These are phyloP conservation scores for Penicillium capsulatum DNA, from an alignment of 2,329 filamentous ascomycete genomes.

Conservation along the genomic window DNA sequence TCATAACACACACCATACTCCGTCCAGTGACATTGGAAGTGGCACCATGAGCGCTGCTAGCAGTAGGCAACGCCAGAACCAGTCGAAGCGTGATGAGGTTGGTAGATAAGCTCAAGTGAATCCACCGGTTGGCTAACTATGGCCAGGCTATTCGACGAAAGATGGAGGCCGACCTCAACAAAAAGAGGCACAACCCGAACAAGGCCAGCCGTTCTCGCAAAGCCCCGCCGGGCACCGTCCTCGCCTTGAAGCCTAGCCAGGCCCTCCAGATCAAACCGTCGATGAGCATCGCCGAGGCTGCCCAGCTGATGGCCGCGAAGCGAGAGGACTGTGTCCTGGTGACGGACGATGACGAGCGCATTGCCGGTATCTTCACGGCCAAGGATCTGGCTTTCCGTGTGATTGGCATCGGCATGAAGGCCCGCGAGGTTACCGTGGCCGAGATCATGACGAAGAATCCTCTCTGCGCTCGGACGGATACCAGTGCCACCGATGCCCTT, in stretches of 20 bases:
- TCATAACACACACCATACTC: constrained; percentile 30
- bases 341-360: constrained; percentile 95
- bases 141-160: constrained; percentile 87
- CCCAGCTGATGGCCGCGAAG: constrained; percentile 98
- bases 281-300: constrained; percentile 91
- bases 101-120: too few relatives aligned
- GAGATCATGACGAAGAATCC: constrained; percentile 99
- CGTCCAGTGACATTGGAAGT: constrained; percentile 50
- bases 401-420: constrained; percentile 84
- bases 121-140: constrained; percentile 3
- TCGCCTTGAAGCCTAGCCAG: constrained; percentile 89
- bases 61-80: constrained; percentile 90
- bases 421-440: constrained; percentile 83
- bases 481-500: constrained; percentile 92
- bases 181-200: constrained; percentile 80
- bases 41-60: constrained; percentile 80
- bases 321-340: constrained; percentile 96
- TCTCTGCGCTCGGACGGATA: constrained; percentile 93
- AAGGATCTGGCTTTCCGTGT: constrained; percentile 98
- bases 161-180: constrained; percentile 95
- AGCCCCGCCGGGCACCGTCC: constrained; percentile 90
- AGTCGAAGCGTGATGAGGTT: constrained; percentile 98
- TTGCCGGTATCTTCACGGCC: constrained; percentile 97
- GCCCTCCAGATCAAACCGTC: constrained; percentile 95
- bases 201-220: constrained; percentile 83